A percentile compares a stretch with the other conserved stretches of the same genome.
Evolutionary conservation across 495 filamentous ascomycete species (phyloP).

Genomic region (Pseudotulostoma volvatum): DNA sequence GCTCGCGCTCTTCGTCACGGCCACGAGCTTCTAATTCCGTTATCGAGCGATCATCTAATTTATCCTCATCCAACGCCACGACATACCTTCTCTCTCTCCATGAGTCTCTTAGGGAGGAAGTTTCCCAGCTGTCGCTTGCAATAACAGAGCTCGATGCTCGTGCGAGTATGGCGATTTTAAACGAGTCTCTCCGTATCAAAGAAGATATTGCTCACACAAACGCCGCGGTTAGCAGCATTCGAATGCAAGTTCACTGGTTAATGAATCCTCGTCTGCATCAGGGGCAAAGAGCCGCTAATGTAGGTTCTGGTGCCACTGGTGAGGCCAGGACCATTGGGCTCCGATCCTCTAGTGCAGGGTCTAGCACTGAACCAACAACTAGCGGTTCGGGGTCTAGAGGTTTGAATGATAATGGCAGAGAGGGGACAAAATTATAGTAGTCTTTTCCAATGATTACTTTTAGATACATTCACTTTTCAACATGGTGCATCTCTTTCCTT

Average conservation of each 20-base stretch:
- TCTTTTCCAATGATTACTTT: neutral
- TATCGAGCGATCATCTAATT: conserved; percentile 8
- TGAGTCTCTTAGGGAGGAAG: conserved; percentile 50
- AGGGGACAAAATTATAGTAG: conserved; percentile 26
- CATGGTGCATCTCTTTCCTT: too few relatives aligned
- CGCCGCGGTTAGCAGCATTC: conserved; percentile 43
- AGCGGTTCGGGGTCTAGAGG: conserved; percentile 16
- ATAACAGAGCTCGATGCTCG: conserved; percentile 47
- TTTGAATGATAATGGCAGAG: conserved; percentile 29
- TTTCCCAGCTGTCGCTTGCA: conserved; percentile 39
- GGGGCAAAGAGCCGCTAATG: conserved; percentile 12
- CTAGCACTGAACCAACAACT: conserved; percentile 14
- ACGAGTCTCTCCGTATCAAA: conserved; percentile 47
- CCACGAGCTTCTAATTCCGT: neutral
- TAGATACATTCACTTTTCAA: too few relatives aligned
- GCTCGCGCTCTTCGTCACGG: neutral
- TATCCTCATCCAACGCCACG: conserved; percentile 23
- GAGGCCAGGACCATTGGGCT: conserved; percentile 7
- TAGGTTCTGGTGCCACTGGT: conserved; percentile 11
- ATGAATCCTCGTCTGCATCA: conserved; percentile 43
- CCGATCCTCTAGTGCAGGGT: conserved; percentile 12
- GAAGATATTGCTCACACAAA: conserved; percentile 53
- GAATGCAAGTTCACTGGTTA: conserved; percentile 56
- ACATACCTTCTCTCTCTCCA: conserved; percentile 51
- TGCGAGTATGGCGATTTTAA: conserved; percentile 51